Percentiles rank a stretch among this genome's conserved stretches.
These are phyloP conservation scores for Zopfochytrium polystomum DNA, from an alignment of 371 early-diverging fungal species.

Conservation along the genomic window DNA sequence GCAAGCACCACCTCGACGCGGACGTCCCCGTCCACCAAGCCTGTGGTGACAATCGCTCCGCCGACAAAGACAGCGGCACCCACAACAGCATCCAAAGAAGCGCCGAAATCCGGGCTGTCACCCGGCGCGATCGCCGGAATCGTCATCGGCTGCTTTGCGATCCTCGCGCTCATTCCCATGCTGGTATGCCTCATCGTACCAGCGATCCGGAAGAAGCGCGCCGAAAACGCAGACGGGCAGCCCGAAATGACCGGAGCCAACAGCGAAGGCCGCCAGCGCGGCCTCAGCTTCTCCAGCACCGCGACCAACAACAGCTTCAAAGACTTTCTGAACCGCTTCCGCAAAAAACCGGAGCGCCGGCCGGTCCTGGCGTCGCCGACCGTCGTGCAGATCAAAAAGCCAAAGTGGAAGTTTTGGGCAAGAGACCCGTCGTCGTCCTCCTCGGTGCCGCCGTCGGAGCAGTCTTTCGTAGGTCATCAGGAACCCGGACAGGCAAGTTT, in stretches of 20 bases:
- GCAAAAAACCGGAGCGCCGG: not conserved
- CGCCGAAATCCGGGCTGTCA: not conserved
- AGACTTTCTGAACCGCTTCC: not conserved
- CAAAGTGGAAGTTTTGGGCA: not conserved
- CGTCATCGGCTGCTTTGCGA: not conserved
- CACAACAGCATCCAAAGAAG: not conserved
- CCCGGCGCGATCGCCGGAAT: not conserved
- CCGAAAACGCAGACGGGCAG: not conserved
- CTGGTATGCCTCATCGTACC: not conserved
- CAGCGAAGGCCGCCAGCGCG: not conserved
- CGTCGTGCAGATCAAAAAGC: not conserved
- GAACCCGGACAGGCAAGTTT: not conserved
- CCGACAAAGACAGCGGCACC: not conserved
- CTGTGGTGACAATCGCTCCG: too few species aligned
- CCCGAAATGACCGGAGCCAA: not conserved
- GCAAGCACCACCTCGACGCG: not conserved
- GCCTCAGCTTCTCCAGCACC: not conserved
- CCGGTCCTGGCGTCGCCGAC: not conserved
- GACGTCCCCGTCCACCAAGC: too few species aligned
- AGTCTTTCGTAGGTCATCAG: not conserved
- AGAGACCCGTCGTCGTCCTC: not conserved
- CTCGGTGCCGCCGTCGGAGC: not conserved
- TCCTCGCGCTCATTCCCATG: not conserved
- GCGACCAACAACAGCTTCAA: not conserved
- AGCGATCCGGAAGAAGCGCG: not conserved